A percentile compares a stretch with the other conserved stretches of the same genome.
Evolutionary conservation across 2,329 filamentous ascomycete species (phyloP).

Genomic region (Nakataea oryzae): DNA sequence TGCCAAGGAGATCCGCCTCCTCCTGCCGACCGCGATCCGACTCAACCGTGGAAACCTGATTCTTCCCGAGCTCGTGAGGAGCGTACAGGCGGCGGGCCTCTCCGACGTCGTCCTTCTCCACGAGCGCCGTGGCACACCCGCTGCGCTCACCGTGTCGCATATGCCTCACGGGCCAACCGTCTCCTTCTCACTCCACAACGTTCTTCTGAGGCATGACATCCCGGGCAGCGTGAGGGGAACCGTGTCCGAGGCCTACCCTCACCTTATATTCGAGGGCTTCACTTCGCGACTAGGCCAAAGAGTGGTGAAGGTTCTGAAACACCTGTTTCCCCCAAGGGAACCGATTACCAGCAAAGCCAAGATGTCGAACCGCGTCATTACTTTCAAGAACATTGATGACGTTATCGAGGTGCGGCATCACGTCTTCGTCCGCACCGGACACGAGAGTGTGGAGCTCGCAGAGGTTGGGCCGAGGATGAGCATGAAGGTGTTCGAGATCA

Average conservation of each 20-base stretch:
- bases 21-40: conserved; percentile 76
- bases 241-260: conserved; percentile 85
- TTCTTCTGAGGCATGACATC: conserved; percentile 85
- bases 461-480: conserved; percentile 94
- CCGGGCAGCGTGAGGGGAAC: conserved; percentile 79
- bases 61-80: conserved; percentile 72
- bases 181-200: conserved; percentile 81
- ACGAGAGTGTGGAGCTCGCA: conserved; percentile 77
- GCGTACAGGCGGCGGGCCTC: conserved; percentile 69
- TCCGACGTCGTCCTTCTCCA: conserved; percentile 81
- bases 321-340: conserved; percentile 86
- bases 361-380: conserved; percentile 79
- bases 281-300: conserved; percentile 68
- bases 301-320: conserved; percentile 83
- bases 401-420: conserved; percentile 82
- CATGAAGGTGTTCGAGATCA: conserved; percentile 92
- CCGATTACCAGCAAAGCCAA: conserved; percentile 60
- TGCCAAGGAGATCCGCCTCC: conserved; percentile 67
- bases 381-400: conserved; percentile 89
- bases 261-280: conserved; percentile 93
- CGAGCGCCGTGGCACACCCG: conserved; percentile 87
- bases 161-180: conserved; percentile 80
- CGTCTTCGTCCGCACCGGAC: conserved; percentile 89
- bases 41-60: conserved; percentile 88
- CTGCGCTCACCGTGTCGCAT: conserved; percentile 77